A percentile compares a stretch with the other conserved stretches of the same genome.
These are phyloP conservation scores for Trifolium repens DNA, from an alignment of 306 rosid species.

Conservation along the genomic window DNA sequence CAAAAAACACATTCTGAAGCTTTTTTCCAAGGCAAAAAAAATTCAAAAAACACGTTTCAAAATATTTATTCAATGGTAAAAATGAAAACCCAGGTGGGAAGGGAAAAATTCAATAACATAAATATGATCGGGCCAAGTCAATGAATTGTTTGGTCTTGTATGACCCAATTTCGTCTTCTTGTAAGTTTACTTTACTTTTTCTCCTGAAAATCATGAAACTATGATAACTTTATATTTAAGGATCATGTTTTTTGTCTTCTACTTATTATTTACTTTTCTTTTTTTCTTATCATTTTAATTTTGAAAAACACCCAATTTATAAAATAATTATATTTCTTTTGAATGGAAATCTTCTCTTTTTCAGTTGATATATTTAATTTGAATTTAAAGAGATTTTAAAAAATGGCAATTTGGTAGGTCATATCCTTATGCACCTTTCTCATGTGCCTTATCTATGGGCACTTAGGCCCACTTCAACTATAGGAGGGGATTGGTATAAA, in stretches of 20 bases:
- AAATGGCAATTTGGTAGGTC: not conserved
- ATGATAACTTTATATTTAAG: not conserved
- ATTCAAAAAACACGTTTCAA: too few species aligned
- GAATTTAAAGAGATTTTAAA: not conserved
- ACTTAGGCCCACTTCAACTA: constrained; percentile 7
- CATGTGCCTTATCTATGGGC: constrained; percentile 29
- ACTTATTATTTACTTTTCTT: not conserved
- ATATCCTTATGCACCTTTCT: not conserved
- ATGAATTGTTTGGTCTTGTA: not conserved
- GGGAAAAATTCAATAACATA: too few species aligned
- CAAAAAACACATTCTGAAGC: too few species aligned
- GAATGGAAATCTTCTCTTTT: not conserved
- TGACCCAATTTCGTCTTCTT: not conserved
- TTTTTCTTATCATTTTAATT: not conserved
- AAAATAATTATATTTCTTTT: not conserved
- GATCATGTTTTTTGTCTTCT: constrained; percentile 2
- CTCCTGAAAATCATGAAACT: not conserved
- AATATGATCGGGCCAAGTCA: not conserved
- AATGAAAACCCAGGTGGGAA: too few species aligned
- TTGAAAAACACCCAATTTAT: not conserved
- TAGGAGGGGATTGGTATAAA: not conserved
- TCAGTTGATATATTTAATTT: too few species aligned
- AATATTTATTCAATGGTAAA: too few species aligned
- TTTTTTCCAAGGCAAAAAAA: too few species aligned
- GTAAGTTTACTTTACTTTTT: not conserved